Conservation (phyloP, 257 asterid species). For the Petrea volubilis region DNA sequence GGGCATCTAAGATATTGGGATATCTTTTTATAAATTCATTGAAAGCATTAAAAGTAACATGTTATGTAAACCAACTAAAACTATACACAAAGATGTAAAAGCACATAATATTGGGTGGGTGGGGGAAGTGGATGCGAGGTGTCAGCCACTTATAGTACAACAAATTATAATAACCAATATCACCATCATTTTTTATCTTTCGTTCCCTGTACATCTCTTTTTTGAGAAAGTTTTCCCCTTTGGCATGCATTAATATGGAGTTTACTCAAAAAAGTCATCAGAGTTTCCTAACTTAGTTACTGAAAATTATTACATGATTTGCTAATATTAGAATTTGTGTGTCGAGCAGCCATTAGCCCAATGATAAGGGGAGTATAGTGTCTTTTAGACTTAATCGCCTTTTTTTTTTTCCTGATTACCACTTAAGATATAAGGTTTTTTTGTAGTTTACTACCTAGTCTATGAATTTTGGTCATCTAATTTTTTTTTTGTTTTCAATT, state of each 20-base stretch:
- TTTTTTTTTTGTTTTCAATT: too few species aligned
- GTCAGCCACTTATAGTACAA: constrained; percentile 46
- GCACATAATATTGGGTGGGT: constrained; percentile 26
- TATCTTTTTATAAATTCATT: constrained; percentile 25
- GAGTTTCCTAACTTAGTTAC: too few species aligned
- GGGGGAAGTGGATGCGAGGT: constrained; percentile 55
- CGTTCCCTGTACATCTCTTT: constrained; percentile 8
- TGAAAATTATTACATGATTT: too few species aligned
- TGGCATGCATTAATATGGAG: constrained; percentile 24
- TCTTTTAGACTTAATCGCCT: too few species aligned
- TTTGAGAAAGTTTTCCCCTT: constrained; percentile 25
- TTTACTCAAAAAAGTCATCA: not conserved
- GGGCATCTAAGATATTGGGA: constrained; percentile 31
- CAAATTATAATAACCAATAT: not conserved
- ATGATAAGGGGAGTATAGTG: too few species aligned
- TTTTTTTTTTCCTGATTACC: too few species aligned
- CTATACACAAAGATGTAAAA: constrained; percentile 25
- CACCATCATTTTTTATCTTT: constrained; percentile 13
- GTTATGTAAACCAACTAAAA: constrained; percentile 31
- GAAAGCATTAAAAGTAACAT: constrained; percentile 30
- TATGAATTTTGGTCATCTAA: too few species aligned
- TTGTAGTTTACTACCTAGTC: too few species aligned
- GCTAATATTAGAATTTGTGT: too few species aligned
- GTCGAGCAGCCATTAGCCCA: too few species aligned
- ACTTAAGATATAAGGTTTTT: too few species aligned